phyloP scores from a whole-genome alignment of 208 protist species.

The Tritrichomonas foetus region DNA sequence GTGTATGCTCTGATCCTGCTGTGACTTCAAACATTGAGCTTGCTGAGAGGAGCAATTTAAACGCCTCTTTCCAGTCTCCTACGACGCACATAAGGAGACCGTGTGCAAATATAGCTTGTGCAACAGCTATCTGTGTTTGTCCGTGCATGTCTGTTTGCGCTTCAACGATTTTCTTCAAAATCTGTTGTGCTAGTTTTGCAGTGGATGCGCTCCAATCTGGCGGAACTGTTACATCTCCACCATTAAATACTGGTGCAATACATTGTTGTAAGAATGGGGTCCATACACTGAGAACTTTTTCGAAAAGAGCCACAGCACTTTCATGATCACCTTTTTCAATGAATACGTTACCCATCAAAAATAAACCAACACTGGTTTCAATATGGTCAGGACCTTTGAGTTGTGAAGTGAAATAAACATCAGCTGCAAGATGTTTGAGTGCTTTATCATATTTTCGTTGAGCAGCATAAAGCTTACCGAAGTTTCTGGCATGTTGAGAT shows the following conservation, averaged over 20 bases:
- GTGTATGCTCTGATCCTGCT: conserved; percentile 15
- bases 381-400: conserved; percentile 35
- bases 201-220: not conserved
- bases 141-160: not conserved
- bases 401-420: conserved; percentile 18
- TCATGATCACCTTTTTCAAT: conserved; percentile 20
- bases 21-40: conserved; percentile 32
- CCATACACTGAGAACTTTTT: conserved; percentile 6
- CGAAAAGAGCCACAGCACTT: conserved; percentile 17
- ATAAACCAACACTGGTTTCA: not conserved
- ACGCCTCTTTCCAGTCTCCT: conserved; percentile 31
- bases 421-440: conserved; percentile 36
- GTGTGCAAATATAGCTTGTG: conserved; percentile 10
- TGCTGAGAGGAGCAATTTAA: not conserved
- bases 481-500: conserved; percentile 40
- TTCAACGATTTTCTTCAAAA: conserved; percentile 10
- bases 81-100: not conserved
- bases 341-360: conserved; percentile 7
- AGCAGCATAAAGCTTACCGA: conserved; percentile 43
- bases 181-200: not conserved
- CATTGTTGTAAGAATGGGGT: conserved; percentile 32
- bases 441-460: conserved; percentile 42
- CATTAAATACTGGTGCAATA: not conserved
- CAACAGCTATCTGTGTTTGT: conserved; percentile 35
- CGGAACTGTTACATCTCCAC: not conserved